Evolutionary conservation across 2,329 filamentous ascomycete species (phyloP).

Genomic region (Colletotrichum salicis): DNA sequence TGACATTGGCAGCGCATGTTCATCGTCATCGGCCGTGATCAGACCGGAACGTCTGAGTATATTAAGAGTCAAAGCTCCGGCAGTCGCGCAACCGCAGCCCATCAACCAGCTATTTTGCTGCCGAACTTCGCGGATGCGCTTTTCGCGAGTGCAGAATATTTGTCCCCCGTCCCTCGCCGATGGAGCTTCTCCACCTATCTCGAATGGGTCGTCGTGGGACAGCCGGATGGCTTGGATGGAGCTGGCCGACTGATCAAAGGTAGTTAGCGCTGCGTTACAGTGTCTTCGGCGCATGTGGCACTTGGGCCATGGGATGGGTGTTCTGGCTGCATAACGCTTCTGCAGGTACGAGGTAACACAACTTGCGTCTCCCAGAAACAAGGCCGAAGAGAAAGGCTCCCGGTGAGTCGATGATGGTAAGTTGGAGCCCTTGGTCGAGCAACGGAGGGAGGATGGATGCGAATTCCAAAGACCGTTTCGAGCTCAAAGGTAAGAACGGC

Average conservation of each 20-base stretch:
- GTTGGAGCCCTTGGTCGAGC: neutral
- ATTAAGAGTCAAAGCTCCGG: conserved; percentile 6
- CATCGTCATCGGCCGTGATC: neutral
- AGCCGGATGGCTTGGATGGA: conserved; percentile 18
- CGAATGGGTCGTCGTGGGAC: conserved; percentile 15
- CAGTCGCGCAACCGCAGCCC: neutral
- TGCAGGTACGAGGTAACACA: conserved; percentile 40
- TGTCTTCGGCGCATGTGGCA: conserved; percentile 31
- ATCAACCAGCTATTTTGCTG: neutral
- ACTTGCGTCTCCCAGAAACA: conserved; percentile 1
- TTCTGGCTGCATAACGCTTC: conserved; percentile 37
- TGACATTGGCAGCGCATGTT: neutral
- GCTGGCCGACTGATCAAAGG: conserved; percentile 18
- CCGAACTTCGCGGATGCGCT: neutral
- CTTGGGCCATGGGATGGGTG: conserved; percentile 18
- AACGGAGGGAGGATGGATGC: conserved; percentile 20
- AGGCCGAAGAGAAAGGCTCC: conserved; percentile 12
- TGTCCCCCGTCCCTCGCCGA: conserved; percentile 2
- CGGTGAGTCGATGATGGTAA: neutral
- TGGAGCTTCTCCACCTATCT: conserved; percentile 20
- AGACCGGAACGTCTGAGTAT: neutral
- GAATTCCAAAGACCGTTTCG: conserved; percentile 16
- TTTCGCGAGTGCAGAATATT: neutral
- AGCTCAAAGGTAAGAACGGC: neutral
- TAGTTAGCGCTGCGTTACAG: conserved; percentile 26